Evolutionary conservation across 768 basidiomycete species (phyloP).

Genomic region (Scleroderma citrinum): DNA sequence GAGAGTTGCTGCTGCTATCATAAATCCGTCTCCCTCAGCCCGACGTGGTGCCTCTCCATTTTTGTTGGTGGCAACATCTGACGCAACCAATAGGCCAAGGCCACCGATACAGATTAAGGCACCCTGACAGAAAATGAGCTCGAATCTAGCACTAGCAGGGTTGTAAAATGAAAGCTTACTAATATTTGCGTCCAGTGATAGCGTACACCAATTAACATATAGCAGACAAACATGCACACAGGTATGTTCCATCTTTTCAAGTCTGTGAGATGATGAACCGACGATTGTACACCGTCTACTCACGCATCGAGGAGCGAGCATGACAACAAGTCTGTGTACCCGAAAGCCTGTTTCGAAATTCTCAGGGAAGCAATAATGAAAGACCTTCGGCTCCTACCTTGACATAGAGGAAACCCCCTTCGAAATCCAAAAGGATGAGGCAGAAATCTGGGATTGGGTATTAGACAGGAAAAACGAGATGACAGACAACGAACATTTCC

Average conservation of each 20-base stretch:
- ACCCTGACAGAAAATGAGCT: constrained; percentile 37
- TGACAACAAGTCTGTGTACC: constrained; percentile 75
- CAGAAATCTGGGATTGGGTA: constrained; percentile 47
- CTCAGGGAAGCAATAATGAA: background rate
- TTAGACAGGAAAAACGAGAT: background rate
- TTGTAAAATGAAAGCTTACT: constrained; percentile 24
- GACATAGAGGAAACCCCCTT: constrained; percentile 74
- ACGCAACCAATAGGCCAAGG: constrained; percentile 66
- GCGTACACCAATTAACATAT: constrained; percentile 62
- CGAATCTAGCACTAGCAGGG: constrained; percentile 13
- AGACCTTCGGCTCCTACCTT: constrained; percentile 35
- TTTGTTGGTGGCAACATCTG: constrained; percentile 66
- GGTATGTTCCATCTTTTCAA: constrained; percentile 68
- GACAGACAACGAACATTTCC: constrained; percentile 58
- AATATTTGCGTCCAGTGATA: constrained; percentile 76
- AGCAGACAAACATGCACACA: constrained; percentile 71
- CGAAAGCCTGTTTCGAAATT: constrained; percentile 46
- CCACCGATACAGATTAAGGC: constrained; percentile 62
- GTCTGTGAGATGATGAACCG: background rate
- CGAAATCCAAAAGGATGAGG: constrained; percentile 69
- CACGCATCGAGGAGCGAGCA: constrained; percentile 82
- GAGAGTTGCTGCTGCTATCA: constrained; percentile 73
- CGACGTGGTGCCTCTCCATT: constrained; percentile 53
- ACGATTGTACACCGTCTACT: constrained; percentile 10
- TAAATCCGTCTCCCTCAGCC: constrained; percentile 75